These are phyloP conservation scores for Jacaranda mimosifolia DNA, from an alignment of 257 asterid genomes.

Conservation along the genomic window DNA sequence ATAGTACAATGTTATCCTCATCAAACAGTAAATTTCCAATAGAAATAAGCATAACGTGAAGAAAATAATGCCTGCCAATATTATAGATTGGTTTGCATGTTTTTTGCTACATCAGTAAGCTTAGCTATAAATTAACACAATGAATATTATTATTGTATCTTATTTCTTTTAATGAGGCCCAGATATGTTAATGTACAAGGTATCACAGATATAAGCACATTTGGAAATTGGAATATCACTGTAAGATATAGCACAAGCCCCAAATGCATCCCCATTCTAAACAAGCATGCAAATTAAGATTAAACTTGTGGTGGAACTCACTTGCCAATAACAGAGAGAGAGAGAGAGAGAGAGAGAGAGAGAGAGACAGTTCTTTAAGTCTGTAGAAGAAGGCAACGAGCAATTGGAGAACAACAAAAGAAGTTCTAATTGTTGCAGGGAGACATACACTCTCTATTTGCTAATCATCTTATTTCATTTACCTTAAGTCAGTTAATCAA, in stretches of 20 bases:
- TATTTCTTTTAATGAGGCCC: not conserved
- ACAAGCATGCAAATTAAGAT: not conserved
- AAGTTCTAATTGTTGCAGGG: not conserved
- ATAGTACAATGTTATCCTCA: conserved; percentile 13
- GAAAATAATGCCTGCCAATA: conserved; percentile 8
- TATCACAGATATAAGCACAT: conserved; percentile 3
- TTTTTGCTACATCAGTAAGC: not conserved
- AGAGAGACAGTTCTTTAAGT: not conserved
- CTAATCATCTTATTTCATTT: not conserved
- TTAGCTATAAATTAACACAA: conserved; percentile 2
- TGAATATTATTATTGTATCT: not conserved
- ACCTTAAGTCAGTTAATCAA: not conserved
- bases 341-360: not conserved
- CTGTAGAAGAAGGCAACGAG: not conserved
- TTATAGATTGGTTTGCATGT: not conserved
- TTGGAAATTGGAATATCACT: not conserved
- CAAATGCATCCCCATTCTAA: not conserved
- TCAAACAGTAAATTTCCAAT: conserved; percentile 13
- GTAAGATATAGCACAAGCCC: not conserved
- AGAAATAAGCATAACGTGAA: not conserved
- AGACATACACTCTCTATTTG: not conserved
- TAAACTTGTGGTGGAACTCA: not conserved
- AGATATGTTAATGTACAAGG: not conserved
- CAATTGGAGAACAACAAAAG: not conserved
- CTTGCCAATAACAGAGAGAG: not conserved